phyloP scores from a whole-genome alignment of 2,329 filamentous ascomycete genomes.

The Colletotrichum musicola region DNA sequence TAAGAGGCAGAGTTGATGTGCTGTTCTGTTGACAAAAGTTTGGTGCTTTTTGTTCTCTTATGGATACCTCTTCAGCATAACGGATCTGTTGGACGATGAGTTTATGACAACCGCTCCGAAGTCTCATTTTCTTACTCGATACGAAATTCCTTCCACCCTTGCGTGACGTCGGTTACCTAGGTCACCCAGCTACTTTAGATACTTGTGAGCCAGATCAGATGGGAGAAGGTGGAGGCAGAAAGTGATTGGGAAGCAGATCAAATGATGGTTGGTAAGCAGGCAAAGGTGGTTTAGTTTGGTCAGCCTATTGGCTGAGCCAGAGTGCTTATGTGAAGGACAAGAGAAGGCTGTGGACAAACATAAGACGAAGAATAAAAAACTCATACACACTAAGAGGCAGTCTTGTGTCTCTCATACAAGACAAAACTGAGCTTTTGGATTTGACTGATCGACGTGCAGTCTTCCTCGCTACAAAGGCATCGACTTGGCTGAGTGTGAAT shows the following conservation, averaged over 20 bases:
- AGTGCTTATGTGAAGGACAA: slow-evolving; percentile 6
- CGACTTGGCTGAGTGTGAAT: too few relatives aligned
- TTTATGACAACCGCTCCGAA: slow-evolving; percentile 24
- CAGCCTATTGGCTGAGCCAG: not conserved
- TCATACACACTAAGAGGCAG: too few relatives aligned
- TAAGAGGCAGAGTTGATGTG: slow-evolving; percentile 37
- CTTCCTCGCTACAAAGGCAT: too few relatives aligned
- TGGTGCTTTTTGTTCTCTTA: slow-evolving; percentile 39
- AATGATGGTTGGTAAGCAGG: not conserved
- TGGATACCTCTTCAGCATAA: slow-evolving; percentile 41
- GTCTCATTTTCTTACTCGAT: slow-evolving; percentile 14
- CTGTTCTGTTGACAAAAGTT: slow-evolving; percentile 36
- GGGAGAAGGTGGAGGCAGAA: not conserved
- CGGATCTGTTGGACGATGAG: slow-evolving; percentile 40
- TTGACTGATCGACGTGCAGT: not conserved
- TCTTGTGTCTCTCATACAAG: too few relatives aligned
- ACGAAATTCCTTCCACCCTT: slow-evolving; percentile 2
- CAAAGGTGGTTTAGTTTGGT: not conserved
- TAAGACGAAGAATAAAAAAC: not conserved
- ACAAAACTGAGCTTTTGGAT: too few relatives aligned
- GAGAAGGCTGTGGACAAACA: slow-evolving; percentile 6
- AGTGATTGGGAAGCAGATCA: not conserved
- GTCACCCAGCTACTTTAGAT: slow-evolving; percentile 17
- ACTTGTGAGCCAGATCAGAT: slow-evolving; percentile 7
- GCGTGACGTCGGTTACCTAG: slow-evolving; percentile 8